Evolutionary conservation across 2,329 filamentous ascomycete genomes (phyloP).

Genomic region (Trichocomaceae sp.): DNA sequence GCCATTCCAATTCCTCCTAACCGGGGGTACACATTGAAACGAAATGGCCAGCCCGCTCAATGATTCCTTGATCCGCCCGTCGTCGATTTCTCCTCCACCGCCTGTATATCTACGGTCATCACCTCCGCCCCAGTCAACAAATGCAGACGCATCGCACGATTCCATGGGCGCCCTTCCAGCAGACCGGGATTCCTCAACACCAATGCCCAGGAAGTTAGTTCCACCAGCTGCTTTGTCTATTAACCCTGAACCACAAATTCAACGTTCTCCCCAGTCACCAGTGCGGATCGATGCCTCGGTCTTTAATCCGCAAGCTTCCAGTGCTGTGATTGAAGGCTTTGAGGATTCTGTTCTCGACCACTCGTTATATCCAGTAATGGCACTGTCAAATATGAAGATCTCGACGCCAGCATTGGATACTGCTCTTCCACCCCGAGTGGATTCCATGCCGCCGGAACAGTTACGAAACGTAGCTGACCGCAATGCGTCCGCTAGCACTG

Average conservation of each 20-base stretch:
- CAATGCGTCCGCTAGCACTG: slow-evolving; percentile 29
- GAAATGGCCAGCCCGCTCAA: slow-evolving; percentile 24
- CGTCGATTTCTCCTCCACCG: slow-evolving; percentile 36
- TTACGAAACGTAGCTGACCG: slow-evolving; percentile 16
- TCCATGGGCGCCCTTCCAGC: not conserved
- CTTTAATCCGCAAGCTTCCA: slow-evolving; percentile 24
- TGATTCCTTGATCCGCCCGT: slow-evolving; percentile 16
- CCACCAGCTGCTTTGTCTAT: slow-evolving; percentile 16
- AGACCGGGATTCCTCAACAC: slow-evolving; percentile 14
- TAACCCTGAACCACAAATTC: slow-evolving; percentile 21
- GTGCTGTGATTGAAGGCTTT: slow-evolving; percentile 23
- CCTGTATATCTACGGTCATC: slow-evolving; percentile 38
- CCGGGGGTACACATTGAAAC: not conserved
- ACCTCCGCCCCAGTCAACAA: slow-evolving; percentile 21
- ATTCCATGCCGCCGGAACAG: slow-evolving; percentile 15
- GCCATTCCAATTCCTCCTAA: not conserved
- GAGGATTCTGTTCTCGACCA: slow-evolving; percentile 18
- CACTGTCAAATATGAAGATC: slow-evolving; percentile 24
- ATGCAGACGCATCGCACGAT: slow-evolving; percentile 11
- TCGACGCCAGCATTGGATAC: slow-evolving; percentile 2
- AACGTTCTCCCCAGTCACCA: slow-evolving; percentile 28
- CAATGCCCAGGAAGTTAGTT: slow-evolving; percentile 24
- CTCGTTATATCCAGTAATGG: slow-evolving; percentile 20
- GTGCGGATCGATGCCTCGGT: slow-evolving; percentile 27
- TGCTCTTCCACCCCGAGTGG: slow-evolving; percentile 20